These are phyloP conservation scores for Eucalyptus erythrocorys DNA, from an alignment of 345 rosid genomes.

Conservation along the genomic window DNA sequence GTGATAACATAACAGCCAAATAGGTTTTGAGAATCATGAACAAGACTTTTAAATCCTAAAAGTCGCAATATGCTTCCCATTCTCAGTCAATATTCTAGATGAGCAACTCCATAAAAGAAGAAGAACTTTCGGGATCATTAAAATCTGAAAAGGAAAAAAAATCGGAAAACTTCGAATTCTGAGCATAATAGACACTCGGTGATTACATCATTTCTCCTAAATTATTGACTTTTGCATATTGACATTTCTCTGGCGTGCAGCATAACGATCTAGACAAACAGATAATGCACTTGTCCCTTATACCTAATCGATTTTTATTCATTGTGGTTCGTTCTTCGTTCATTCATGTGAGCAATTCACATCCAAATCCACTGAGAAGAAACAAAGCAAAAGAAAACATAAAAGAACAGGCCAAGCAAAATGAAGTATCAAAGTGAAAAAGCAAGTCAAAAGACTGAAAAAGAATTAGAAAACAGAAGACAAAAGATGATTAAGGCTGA, in stretches of 20 bases:
- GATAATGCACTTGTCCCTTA: background rate
- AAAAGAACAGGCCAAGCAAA: background rate
- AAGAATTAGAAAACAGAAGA: background rate
- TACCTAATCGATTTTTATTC: background rate
- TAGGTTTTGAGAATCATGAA: no score
- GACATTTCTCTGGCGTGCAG: background rate
- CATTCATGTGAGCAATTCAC: background rate
- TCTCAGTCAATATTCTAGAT: background rate
- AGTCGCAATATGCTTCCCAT: background rate
- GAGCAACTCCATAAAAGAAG: background rate
- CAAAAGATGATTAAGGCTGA: background rate
- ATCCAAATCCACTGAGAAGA: background rate
- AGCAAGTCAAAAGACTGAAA: no score
- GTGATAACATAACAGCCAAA: background rate
- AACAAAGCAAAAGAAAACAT: background rate
- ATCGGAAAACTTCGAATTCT: fast-evolving
- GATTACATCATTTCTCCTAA: fast-evolving
- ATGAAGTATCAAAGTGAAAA: background rate
- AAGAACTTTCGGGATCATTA: background rate
- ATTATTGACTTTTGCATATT: background rate
- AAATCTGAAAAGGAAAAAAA: background rate
- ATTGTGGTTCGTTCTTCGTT: background rate
- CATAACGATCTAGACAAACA: background rate
- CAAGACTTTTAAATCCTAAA: no score
- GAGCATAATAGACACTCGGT: fast-evolving